Conservation (phyloP, 2,329 filamentous ascomycete species). For the Fusarium redolens region DNA sequence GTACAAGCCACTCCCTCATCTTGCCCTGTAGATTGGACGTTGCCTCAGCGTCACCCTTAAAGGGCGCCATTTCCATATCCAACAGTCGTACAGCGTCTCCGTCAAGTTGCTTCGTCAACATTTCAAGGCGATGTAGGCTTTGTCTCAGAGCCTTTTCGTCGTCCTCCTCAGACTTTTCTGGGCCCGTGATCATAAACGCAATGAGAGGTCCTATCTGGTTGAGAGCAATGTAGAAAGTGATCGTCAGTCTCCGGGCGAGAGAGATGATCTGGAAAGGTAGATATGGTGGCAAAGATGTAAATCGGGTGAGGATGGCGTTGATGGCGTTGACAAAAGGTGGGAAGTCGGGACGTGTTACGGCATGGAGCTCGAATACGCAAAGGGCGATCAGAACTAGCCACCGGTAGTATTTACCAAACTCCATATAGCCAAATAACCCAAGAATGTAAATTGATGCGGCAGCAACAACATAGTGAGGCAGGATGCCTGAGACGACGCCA, state of each 20-base stretch:
- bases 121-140: slow-evolving; percentile 75
- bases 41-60: slow-evolving; percentile 75
- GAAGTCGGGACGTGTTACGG: slow-evolving; percentile 65
- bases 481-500: slow-evolving; percentile 68
- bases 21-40: slow-evolving; percentile 70
- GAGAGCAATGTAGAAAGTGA: slow-evolving; percentile 86
- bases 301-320: slow-evolving; percentile 57
- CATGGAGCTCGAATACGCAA: slow-evolving; percentile 67
- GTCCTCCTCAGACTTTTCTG: slow-evolving; percentile 44
- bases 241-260: slow-evolving; percentile 78
- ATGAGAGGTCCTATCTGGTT: slow-evolving; percentile 81
- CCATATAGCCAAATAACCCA: slow-evolving; percentile 73
- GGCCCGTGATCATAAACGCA: slow-evolving; percentile 48
- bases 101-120: slow-evolving; percentile 69
- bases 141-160: slow-evolving; percentile 66
- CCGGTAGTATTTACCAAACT: slow-evolving; percentile 74
- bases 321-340: slow-evolving; percentile 59
- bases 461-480: slow-evolving; percentile 71
- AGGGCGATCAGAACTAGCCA: slow-evolving; percentile 68
- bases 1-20: slow-evolving; percentile 87
- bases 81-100: slow-evolving; percentile 77
- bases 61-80: slow-evolving; percentile 84
- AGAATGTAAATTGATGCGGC: slow-evolving; percentile 70
- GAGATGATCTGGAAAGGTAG: slow-evolving; percentile 87
- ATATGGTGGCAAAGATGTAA: slow-evolving; percentile 67